A percentile compares a stretch with the other conserved stretches of the same genome.
phyloP scores from a whole-genome alignment of 2,329 filamentous ascomycete species.

The Truncatella angustata region DNA sequence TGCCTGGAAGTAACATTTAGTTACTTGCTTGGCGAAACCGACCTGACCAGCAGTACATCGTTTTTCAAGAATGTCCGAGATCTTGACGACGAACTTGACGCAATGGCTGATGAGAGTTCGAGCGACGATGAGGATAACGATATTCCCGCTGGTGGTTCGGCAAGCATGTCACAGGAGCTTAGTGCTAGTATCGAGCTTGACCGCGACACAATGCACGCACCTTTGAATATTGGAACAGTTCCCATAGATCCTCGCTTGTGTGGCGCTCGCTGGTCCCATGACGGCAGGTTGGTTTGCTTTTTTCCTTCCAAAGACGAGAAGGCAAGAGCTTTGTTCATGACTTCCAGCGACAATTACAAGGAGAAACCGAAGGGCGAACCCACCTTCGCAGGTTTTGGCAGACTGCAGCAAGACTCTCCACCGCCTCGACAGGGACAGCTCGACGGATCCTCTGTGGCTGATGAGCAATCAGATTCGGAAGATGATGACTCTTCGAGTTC shows the following conservation, averaged over 20 bases:
- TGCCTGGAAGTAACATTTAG: conserved; percentile 61
- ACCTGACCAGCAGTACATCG: conserved; percentile 58
- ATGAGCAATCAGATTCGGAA: conserved; percentile 51
- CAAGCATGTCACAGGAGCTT: conserved; percentile 62
- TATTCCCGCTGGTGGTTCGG: conserved; percentile 50
- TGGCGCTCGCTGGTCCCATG: conserved; percentile 60
- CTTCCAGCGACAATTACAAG: conserved; percentile 42
- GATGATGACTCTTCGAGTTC: conserved; percentile 50
- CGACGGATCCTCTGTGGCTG: conserved; percentile 50
- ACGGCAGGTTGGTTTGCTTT: conserved; percentile 64
- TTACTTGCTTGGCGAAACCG: conserved; percentile 62
- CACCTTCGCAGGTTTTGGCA: conserved; percentile 57
- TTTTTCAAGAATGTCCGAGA: conserved; percentile 66
- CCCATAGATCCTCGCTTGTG: conserved; percentile 58
- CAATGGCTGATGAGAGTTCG: conserved; percentile 71
- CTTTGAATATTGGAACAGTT: conserved; percentile 49
- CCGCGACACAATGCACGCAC: conserved; percentile 48
- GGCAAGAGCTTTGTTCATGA: conserved; percentile 48
- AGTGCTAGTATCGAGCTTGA: conserved; percentile 48
- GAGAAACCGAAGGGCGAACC: conserved; percentile 53
- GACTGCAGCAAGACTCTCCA: conserved; percentile 49
- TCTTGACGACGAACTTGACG: conserved; percentile 55
- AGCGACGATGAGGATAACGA: conserved; percentile 74
- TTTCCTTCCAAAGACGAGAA: conserved; percentile 68
- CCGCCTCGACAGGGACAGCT: conserved; percentile 43